Base-by-base conservation (phyloP, 192 early-diverging fungal genomes). In the Coemansia sp. region DNA sequence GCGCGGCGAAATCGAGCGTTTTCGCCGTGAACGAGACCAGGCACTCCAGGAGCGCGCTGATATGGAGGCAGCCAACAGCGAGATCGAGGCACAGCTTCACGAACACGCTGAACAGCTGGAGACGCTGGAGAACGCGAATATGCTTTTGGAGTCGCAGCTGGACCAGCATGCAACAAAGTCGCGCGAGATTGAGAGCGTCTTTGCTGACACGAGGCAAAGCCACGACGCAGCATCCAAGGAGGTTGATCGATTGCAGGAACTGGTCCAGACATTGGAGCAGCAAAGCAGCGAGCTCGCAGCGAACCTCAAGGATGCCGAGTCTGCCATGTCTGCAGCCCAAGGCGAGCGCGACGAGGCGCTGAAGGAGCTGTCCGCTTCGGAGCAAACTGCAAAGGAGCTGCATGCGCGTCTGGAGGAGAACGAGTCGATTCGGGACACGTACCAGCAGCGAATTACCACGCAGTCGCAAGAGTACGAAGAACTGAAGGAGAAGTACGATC, bases 321-420 rank as follows among this genome's bases (percentile, higher is more conserved):
- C 60, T 4, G 58, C 70, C 16, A 62, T 67, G 7, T 61, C 62
- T 4, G 26, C 34, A 25, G 63, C 51, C 16, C 53, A 51, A 26
- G 20, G 12, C 15, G 61, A 59, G 35, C 46, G 46, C 33, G 42
- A 37, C 7, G 49, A 48, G 26, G 33, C 51, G 28, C 58, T 60
- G 29, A 42, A 59, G 58, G 66, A 65, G 30, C 71, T 82, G 63
- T 60, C 64, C 1, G 25, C 25, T 0, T 74, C 74, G 51, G 77
- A 70, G 40, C 67, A 76, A 51, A 87, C 87, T 29, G 59, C 85
- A 13, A 61, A 81, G 31, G 89, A 92, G 67, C 74, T 91, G 49
- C 85, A 85, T 58, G 77, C 84, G n/a, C 83, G 87, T 12, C 64
- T 92, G 48, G 85, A 88, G 58, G 88, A 91, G 58, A 84, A 86